These are phyloP conservation scores for Cenchrus fungigraminus DNA, from an alignment of 176 grass and related monocot genomes.

Conservation along the genomic window DNA sequence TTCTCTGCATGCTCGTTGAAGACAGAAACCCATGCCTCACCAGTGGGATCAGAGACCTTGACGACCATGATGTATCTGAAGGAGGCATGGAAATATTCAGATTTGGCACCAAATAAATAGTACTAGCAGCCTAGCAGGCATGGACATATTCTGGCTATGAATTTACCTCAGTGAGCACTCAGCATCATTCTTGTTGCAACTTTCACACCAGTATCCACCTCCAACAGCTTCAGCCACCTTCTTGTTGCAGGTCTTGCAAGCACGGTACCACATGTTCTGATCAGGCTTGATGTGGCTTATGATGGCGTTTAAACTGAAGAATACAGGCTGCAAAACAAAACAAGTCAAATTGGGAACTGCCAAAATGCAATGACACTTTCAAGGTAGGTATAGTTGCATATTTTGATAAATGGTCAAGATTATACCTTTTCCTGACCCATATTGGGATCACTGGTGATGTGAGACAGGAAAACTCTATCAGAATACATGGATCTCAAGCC, in stretches of 20 bases:
- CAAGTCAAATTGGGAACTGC: not conserved
- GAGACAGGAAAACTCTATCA: constrained; percentile 85
- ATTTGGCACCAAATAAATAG: not conserved
- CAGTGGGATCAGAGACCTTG: constrained; percentile 87
- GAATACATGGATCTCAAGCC: constrained; percentile 79
- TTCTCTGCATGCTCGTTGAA: constrained; percentile 96
- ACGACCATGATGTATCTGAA: constrained; percentile 90
- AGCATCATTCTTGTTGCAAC: constrained; percentile 78
- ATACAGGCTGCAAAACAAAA: constrained; percentile 61
- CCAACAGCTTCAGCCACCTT: constrained; percentile 81
- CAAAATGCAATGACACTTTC: not conserved
- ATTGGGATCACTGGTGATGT: constrained; percentile 72
- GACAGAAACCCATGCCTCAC: constrained; percentile 86
- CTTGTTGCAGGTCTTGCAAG: constrained; percentile 95
- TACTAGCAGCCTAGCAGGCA: not conserved
- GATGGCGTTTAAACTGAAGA: constrained; percentile 71
- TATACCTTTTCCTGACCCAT: constrained; percentile 90
- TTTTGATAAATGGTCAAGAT: not conserved
- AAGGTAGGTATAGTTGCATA: not conserved
- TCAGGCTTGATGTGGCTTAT: constrained; percentile 91
- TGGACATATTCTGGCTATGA: not conserved
- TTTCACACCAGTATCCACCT: constrained; percentile 91
- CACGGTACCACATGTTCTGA: constrained; percentile 94
- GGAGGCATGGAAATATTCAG: constrained; percentile 14
- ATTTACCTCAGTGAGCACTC: constrained; percentile 78